Evolutionary conservation across 257 asterid genomes (phyloP).

Genomic region (Knoxia roxburghii): DNA sequence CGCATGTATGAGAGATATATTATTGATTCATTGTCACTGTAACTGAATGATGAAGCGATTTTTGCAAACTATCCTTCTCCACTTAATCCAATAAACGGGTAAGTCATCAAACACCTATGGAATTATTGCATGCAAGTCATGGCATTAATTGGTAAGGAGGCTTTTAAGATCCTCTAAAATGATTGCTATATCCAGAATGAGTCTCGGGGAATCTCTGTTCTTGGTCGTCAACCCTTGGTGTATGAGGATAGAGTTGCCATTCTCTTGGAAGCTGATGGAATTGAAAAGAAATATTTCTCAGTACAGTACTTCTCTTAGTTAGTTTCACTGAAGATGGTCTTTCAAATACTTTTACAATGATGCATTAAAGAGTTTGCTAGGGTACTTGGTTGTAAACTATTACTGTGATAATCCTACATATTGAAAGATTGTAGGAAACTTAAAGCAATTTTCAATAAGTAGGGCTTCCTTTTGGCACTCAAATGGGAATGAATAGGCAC

Average conservation of each 20-base stretch:
- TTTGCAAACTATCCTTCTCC: constrained; percentile 29
- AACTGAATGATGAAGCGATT: neutral
- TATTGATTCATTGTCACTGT: neutral
- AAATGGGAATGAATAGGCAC: neutral
- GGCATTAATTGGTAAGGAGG: neutral
- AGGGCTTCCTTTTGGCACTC: neutral
- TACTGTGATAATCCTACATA: neutral
- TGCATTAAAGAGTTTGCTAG: neutral
- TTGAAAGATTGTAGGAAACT: neutral
- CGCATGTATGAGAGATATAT: neutral
- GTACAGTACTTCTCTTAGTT: no score
- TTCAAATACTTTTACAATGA: neutral
- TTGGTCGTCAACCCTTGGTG: constrained; percentile 17
- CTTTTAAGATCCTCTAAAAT: constrained; percentile 2
- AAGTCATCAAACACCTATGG: constrained; percentile 12
- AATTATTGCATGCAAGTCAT: constrained; percentile 1
- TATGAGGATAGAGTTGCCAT: no score
- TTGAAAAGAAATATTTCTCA: neutral
- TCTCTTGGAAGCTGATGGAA: no score
- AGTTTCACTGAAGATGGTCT: neutral
- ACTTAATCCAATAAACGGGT: constrained; percentile 40
- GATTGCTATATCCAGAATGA: constrained; percentile 33
- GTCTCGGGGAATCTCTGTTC: constrained; percentile 26
- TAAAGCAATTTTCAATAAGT: neutral
- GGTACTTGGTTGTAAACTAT: no score